Evolutionary conservation across 2,329 filamentous ascomycete genomes (phyloP), one percentile per base, ranked within the genome.

Genomic region (Alternaria arborescens): DNA sequence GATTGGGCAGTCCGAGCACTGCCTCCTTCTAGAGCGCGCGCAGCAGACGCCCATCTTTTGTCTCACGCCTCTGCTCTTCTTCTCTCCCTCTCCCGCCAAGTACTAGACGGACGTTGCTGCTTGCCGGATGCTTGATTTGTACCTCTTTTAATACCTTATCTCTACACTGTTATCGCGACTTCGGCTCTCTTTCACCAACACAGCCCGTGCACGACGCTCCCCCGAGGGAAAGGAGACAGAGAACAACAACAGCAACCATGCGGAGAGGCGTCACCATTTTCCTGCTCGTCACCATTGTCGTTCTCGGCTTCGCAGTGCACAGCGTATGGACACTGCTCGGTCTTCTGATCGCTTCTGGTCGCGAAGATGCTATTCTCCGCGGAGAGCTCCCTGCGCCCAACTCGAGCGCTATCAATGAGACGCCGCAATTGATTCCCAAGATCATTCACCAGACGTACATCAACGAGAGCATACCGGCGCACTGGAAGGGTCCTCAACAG

Each of bases 371-470:
- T 55, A 92, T 92, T 59, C 85, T 85, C 65, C 84, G 84, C 65
- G 83, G 86, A 52, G 89, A 92, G 68, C 83, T 92, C 43, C 89
- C 88, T 14, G 85, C 87, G 8, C 87, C 87, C 16, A 88, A 89
- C 71, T 87, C 87, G 4, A 86, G 84, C 62, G 71, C 86, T 65
- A 85, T 86, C 66, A 84, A 85, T 62, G 81, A 83, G 48, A 81
- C 82, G 47, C 83, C 85, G 10, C 87, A 88, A 67, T 76, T 91
- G 66, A 91, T 92, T 51, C 90, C 90, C 48, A 91, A 90, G 79
- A 92, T 92, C 72, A 91, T 92, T 58, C 90, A 92, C 80, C 90
- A 92, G 76, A 92, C 90, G 10, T 92, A 91, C 78, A 87, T 87
- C 71, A 92, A 91, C 74, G 86, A 89, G 57, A 87, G 84, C 43